phyloP scores from a whole-genome alignment of 352 stramenopile genomes.

The Globisporangium paddicum region DNA sequence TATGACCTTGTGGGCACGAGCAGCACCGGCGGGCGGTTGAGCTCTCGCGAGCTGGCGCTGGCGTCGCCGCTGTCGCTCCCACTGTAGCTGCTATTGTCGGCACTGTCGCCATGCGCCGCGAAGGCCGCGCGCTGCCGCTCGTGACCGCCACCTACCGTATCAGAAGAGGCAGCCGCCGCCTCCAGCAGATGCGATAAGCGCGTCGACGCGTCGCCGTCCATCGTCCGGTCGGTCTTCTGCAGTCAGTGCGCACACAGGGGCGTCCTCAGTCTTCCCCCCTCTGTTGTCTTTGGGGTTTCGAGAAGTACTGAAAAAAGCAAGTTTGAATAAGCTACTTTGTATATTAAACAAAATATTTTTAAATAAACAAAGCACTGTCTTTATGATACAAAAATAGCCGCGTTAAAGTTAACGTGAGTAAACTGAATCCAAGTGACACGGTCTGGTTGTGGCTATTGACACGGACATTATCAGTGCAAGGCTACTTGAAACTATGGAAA shows the following conservation, averaged over 20 bases:
- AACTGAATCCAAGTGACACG: no score
- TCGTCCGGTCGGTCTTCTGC: background rate
- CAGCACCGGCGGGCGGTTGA: slow-evolving; percentile 5
- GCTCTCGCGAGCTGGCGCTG: background rate
- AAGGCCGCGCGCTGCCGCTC: background rate
- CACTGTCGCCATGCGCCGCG: background rate
- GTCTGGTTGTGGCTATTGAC: no score
- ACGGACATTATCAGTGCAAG: no score
- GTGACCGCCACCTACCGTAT: background rate
- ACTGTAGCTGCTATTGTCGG: background rate
- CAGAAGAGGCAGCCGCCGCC: background rate
- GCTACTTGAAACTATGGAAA: no score
- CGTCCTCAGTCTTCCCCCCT: background rate
- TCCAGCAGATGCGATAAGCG: background rate
- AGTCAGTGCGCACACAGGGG: background rate
- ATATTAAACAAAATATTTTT: no score
- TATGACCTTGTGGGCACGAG: slow-evolving; percentile 24
- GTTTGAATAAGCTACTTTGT: no score
- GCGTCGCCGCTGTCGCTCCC: background rate
- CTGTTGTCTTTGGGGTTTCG: no score
- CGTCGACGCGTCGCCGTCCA: slow-evolving; percentile 5
- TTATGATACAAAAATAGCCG: no score
- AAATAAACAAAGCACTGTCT: no score
- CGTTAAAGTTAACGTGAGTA: no score
- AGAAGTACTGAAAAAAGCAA: no score